Percentiles rank a stretch among this genome's conserved stretches.
Evolutionary conservation across 2,329 filamentous ascomycete species (phyloP).

Genomic region (Pyricularia grisea): DNA sequence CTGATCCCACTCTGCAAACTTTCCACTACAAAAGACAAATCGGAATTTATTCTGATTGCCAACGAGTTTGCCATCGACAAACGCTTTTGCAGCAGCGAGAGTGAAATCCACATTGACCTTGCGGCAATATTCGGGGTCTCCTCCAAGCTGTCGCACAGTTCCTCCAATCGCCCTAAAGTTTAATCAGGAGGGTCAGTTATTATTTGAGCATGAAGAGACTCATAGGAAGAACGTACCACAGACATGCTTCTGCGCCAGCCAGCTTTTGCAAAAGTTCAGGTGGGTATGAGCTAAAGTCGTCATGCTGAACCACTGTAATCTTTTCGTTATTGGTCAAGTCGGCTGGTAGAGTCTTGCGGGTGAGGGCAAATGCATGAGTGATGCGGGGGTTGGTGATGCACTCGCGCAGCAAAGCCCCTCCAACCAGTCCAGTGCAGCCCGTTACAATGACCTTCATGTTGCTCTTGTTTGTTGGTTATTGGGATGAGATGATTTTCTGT

Average conservation of each 20-base stretch:
- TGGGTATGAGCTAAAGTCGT: constrained; percentile 44
- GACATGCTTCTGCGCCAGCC: constrained; percentile 46
- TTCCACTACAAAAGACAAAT: constrained; percentile 33
- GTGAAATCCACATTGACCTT: constrained; percentile 53
- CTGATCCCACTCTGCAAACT: constrained; percentile 22
- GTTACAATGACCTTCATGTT: constrained; percentile 51
- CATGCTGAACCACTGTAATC: constrained; percentile 35
- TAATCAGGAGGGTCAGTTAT: not conserved
- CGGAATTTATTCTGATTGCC: constrained; percentile 21
- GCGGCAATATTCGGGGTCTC: constrained; percentile 28
- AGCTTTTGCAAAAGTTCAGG: constrained; percentile 29
- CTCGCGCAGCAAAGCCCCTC: constrained; percentile 39
- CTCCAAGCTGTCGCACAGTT: constrained; percentile 34
- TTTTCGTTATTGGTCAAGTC: constrained; percentile 33
- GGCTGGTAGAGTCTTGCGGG: constrained; percentile 32
- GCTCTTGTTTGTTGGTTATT: not conserved
- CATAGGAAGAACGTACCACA: constrained; percentile 43
- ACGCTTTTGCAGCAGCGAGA: constrained; percentile 48
- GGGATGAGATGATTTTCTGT: not conserved
- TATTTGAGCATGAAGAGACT: not conserved
- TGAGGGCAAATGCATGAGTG: constrained; percentile 39
- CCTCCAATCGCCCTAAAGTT: constrained; percentile 28
- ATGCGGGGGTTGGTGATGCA: constrained; percentile 40
- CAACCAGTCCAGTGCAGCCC: constrained; percentile 49
- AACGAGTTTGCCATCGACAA: constrained; percentile 24